Percentiles rank a stretch among this genome's conserved stretches.
phyloP scores from a whole-genome alignment of 306 rosid genomes.

The Vigna radiata region DNA sequence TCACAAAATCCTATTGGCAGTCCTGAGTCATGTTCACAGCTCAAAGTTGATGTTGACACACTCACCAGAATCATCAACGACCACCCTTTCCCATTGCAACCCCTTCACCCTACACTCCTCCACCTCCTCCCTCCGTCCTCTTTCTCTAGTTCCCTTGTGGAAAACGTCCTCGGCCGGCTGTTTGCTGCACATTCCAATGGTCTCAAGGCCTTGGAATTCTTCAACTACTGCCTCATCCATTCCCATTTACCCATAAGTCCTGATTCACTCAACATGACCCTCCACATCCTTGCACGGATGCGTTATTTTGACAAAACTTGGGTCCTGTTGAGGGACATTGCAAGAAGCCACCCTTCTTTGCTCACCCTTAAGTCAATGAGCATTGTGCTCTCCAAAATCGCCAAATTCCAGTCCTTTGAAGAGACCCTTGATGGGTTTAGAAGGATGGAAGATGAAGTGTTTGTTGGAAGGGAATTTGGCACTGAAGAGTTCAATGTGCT shows the following conservation, averaged over 20 bases:
- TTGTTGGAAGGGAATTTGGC: slow-evolving; percentile 63
- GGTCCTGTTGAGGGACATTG: slow-evolving; percentile 59
- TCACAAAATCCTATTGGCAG: not conserved
- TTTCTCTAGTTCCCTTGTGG: slow-evolving; percentile 55
- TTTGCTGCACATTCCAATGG: slow-evolving; percentile 89
- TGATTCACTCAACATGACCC: slow-evolving; percentile 72
- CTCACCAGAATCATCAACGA: slow-evolving; percentile 70
- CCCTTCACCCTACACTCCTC: slow-evolving; percentile 72
- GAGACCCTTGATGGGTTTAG: slow-evolving; percentile 74
- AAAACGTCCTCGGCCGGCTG: slow-evolving; percentile 66
- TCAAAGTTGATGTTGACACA: slow-evolving; percentile 48
- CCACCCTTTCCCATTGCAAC: slow-evolving; percentile 76
- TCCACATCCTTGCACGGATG: slow-evolving; percentile 83
- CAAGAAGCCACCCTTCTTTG: slow-evolving; percentile 54
- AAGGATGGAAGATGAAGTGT: slow-evolving; percentile 73
- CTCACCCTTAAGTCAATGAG: slow-evolving; percentile 87
- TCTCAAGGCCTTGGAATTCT: slow-evolving; percentile 83
- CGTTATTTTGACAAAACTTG: slow-evolving; percentile 82
- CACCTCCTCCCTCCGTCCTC: slow-evolving; percentile 57
- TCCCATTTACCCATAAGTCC: slow-evolving; percentile 55
- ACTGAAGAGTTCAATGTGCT: slow-evolving; percentile 83
- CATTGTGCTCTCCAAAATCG: slow-evolving; percentile 78
- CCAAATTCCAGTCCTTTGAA: slow-evolving; percentile 72
- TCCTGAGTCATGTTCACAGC: not conserved
- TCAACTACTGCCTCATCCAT: slow-evolving; percentile 60